phyloP scores from a whole-genome alignment of 352 stramenopile species.

The Phytophthora nicotianae region DNA sequence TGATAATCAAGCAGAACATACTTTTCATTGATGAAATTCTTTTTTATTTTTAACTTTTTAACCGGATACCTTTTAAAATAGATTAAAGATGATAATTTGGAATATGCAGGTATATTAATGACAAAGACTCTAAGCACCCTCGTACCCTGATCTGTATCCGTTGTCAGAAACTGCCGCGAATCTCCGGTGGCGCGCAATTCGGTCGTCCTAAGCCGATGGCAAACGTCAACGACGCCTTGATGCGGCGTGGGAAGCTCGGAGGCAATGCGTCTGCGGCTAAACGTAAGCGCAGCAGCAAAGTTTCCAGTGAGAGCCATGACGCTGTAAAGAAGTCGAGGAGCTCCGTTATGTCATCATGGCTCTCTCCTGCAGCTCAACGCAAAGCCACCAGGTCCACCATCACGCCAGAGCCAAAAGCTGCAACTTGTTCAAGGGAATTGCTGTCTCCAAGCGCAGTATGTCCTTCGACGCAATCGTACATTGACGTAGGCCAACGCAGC shows the following conservation, averaged over 20 bases:
- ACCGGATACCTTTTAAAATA: neutral
- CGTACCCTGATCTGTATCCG: slow-evolving; percentile 1
- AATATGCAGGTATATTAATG: neutral
- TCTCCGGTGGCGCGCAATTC: slow-evolving; percentile 6
- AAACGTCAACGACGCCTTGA: slow-evolving; percentile 53
- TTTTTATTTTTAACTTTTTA: neutral
- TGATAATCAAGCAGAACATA: neutral
- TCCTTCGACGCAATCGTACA: slow-evolving; percentile 59
- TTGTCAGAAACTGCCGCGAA: slow-evolving; percentile 6
- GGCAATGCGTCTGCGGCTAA: slow-evolving; percentile 25
- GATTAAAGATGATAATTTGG: neutral
- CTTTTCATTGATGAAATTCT: no score
- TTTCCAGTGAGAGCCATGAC: neutral
- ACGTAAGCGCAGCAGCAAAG: slow-evolving; percentile 36
- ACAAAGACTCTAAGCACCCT: neutral
- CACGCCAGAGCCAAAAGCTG: slow-evolving; percentile 27
- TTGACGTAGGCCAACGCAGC: slow-evolving; percentile 76
- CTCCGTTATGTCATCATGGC: slow-evolving; percentile 16
- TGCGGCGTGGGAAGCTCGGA: slow-evolving; percentile 36
- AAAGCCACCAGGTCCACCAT: slow-evolving; percentile 22
- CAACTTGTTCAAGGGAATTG: slow-evolving; percentile 5
- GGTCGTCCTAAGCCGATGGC: slow-evolving; percentile 11
- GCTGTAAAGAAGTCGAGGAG: slow-evolving; percentile 21
- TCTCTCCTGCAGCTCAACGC: slow-evolving; percentile 21
- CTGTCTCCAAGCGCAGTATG: slow-evolving; percentile 13